Percentiles rank a stretch among this genome's conserved stretches.
phyloP scores from a whole-genome alignment of 2,329 filamentous ascomycete genomes.

The Xylaria sp. region DNA sequence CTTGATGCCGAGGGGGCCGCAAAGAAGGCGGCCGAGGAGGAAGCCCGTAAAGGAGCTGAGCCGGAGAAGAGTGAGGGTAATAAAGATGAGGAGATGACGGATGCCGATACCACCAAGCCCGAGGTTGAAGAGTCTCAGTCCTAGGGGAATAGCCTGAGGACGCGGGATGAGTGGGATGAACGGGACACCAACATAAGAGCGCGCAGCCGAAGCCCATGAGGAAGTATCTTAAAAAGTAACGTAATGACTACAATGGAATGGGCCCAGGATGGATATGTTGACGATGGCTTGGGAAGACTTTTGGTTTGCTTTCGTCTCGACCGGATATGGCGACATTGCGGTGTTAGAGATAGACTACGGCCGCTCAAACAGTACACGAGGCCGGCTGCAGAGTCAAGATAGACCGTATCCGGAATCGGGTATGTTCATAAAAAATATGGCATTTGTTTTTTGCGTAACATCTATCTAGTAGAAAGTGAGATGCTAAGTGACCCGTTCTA shows the following conservation, averaged over 20 bases:
- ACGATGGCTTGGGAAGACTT: slow-evolving; percentile 20
- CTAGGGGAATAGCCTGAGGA: slow-evolving; percentile 28
- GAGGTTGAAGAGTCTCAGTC: slow-evolving; percentile 61
- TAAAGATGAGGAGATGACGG: slow-evolving; percentile 73
- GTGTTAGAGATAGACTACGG: slow-evolving; percentile 40
- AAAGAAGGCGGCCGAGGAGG: slow-evolving; percentile 70
- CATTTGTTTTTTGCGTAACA: background rate
- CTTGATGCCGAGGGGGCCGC: slow-evolving; percentile 81
- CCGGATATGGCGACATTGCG: slow-evolving; percentile 28
- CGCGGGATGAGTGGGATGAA: slow-evolving; percentile 62
- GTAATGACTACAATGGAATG: slow-evolving; percentile 34
- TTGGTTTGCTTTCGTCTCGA: slow-evolving; percentile 9
- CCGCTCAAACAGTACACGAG: slow-evolving; percentile 30
- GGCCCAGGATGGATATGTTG: slow-evolving; percentile 26
- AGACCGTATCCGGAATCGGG: slow-evolving; percentile 35
- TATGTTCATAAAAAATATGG: slow-evolving; percentile 27
- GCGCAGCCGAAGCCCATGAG: slow-evolving; percentile 1
- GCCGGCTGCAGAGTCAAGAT: slow-evolving; percentile 34
- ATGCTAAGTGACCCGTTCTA: background rate
- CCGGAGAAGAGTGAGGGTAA: slow-evolving; percentile 62
- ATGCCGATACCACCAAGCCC: slow-evolving; percentile 65
- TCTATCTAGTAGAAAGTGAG: background rate
- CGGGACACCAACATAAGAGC: background rate
- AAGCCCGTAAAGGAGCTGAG: slow-evolving; percentile 54
- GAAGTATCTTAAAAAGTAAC: slow-evolving; percentile 27